Percentiles rank a stretch among this genome's conserved stretches.
Conservation (phyloP, 192 early-diverging fungal genomes). For the Coemansia sp. region DNA sequence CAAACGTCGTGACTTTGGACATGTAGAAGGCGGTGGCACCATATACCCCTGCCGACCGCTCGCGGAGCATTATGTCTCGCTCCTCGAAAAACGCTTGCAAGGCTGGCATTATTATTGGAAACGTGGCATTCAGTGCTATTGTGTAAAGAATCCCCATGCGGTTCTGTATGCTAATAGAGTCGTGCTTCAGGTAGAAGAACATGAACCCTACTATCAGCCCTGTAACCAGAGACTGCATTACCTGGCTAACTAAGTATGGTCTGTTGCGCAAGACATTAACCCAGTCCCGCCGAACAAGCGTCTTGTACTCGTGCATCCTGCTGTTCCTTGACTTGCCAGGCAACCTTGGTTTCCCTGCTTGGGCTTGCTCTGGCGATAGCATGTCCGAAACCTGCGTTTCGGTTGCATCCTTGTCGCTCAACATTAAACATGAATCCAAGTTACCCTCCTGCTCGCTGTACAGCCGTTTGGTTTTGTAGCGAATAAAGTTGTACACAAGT, state of each 20-base stretch:
- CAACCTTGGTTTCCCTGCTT: neutral
- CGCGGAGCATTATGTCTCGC: conserved; percentile 61
- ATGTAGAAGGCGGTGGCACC: conserved; percentile 62
- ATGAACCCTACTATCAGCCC: conserved; percentile 60
- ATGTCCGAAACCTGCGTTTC: conserved; percentile 1
- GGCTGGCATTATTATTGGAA: conserved; percentile 61
- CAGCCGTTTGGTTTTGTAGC: conserved; percentile 17
- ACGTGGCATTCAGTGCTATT: conserved; percentile 58
- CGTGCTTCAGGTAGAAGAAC: conserved; percentile 56
- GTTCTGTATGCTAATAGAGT: conserved; percentile 53
- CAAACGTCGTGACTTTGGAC: conserved; percentile 60
- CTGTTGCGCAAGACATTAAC: conserved; percentile 47
- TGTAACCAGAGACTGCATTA: conserved; percentile 37
- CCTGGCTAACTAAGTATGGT: conserved; percentile 36
- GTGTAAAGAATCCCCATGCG: conserved; percentile 52
- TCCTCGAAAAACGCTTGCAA: conserved; percentile 45
- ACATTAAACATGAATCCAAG: neutral
- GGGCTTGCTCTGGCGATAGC: neutral
- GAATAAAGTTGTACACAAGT: conserved; percentile 35
- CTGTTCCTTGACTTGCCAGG: conserved; percentile 17
- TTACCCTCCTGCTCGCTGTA: neutral
- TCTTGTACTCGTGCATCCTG: conserved; percentile 54
- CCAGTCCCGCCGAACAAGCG: conserved; percentile 54
- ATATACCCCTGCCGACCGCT: conserved; percentile 65
- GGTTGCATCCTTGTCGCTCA: neutral